Conservation (phyloP, 352 stramenopile genomes). For the Pelagophyceae sp. region DNA sequence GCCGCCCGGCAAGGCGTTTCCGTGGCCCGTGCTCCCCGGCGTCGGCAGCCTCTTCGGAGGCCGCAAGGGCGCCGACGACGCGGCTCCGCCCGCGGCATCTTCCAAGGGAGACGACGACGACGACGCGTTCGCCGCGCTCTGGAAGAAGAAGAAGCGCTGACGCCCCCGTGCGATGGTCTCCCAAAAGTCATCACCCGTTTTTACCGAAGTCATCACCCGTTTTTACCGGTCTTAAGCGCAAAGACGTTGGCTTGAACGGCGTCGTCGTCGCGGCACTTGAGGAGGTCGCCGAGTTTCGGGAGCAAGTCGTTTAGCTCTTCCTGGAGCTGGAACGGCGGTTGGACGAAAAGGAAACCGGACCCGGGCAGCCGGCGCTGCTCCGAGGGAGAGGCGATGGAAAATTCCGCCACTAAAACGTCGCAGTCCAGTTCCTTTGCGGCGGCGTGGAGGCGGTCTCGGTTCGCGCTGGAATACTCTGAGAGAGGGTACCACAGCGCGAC, state of each 20-base stretch:
- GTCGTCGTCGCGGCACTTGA: neutral
- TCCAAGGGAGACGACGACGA: neutral
- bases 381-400: neutral
- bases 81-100: neutral
- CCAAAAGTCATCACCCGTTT: too few relatives aligned
- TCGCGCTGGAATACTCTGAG: neutral
- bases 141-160: too few relatives aligned
- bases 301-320: neutral
- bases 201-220: too few relatives aligned
- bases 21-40: neutral
- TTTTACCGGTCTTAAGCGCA: too few relatives aligned
- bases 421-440: neutral
- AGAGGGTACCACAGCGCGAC: conserved; percentile 25
- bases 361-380: neutral
- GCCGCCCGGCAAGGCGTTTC: too few relatives aligned
- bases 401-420: neutral
- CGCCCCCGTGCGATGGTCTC: too few relatives aligned
- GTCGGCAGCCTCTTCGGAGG: neutral
- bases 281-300: neutral
- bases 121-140: neutral
- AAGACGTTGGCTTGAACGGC: too few relatives aligned
- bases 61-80: neutral
- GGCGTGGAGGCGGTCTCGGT: conserved; percentile 17
- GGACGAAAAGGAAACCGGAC: conserved; percentile 21
- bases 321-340: conserved; percentile 24